A percentile compares a stretch with the other conserved stretches of the same genome.
These are phyloP conservation scores for Logfia minima DNA, from an alignment of 129 eudicot genomes.

Conservation along the genomic window DNA sequence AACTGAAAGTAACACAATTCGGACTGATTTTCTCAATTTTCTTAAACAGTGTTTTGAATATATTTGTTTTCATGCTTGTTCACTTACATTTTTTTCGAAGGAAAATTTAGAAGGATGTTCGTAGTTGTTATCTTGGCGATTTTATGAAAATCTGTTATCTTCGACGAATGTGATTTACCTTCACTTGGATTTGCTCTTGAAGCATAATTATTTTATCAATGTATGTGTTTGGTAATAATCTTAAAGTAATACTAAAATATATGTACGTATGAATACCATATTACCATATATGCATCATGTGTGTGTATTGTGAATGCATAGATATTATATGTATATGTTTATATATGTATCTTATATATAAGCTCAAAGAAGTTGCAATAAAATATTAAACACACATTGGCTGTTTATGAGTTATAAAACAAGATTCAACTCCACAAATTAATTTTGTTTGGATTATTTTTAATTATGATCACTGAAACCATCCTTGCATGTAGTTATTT, in stretches of 20 bases:
- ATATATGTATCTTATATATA: neutral
- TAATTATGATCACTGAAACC: constrained; percentile 52
- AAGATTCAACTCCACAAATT: constrained; percentile 17
- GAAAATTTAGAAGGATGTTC: neutral
- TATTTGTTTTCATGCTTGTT: neutral
- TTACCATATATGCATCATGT: too few relatives aligned
- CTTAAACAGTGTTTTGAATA: neutral
- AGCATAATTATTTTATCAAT: too few relatives aligned
- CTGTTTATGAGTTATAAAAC: constrained; percentile 31
- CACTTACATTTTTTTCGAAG: neutral
- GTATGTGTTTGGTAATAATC: too few relatives aligned
- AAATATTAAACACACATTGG: constrained; percentile 21
- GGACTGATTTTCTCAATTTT: neutral
- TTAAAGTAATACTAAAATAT: too few relatives aligned
- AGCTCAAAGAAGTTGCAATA: constrained; percentile 13
- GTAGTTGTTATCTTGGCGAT: neutral
- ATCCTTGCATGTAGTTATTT: constrained; percentile 60
- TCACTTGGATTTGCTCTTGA: neutral
- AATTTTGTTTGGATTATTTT: neutral
- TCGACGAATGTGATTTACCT: neutral
- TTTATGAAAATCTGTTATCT: neutral
- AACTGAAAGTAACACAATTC: neutral
- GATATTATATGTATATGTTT: neutral
- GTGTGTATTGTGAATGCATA: neutral
- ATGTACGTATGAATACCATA: too few relatives aligned